These are phyloP conservation scores for Chalciporus chontae DNA, from an alignment of 768 basidiomycete species.

Conservation along the genomic window DNA sequence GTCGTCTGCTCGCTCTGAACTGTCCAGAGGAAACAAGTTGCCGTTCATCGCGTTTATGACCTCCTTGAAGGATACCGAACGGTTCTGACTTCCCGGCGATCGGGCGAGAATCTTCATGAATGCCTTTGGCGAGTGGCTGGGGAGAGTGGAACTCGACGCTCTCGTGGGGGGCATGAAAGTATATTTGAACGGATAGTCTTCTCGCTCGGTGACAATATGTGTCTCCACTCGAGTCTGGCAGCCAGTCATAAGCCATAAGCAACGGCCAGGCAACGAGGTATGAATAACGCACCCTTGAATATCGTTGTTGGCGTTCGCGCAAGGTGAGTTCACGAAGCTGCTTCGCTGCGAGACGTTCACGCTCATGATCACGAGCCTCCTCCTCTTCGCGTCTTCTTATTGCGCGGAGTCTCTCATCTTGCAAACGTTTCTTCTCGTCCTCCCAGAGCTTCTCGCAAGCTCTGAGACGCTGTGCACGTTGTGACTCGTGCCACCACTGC, in stretches of 20 bases:
- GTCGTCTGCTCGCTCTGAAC: slow-evolving; percentile 30
- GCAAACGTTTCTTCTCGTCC: slow-evolving; percentile 41
- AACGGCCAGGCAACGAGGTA: not conserved
- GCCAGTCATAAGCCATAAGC: slow-evolving; percentile 4
- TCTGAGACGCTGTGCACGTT: slow-evolving; percentile 39
- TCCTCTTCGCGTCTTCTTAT: slow-evolving; percentile 34
- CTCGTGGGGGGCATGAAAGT: slow-evolving; percentile 28
- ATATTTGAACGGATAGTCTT: slow-evolving; percentile 32
- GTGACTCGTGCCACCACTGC: slow-evolving; percentile 33
- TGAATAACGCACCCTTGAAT: slow-evolving; percentile 19
- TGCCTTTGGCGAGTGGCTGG: slow-evolving; percentile 16
- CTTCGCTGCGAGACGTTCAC: slow-evolving; percentile 20
- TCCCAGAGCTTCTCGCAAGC: slow-evolving; percentile 49
- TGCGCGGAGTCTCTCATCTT: slow-evolving; percentile 36
- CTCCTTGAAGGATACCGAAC: slow-evolving; percentile 51
- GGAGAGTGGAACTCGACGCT: slow-evolving; percentile 18
- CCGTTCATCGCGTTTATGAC: slow-evolving; percentile 59
- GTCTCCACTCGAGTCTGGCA: slow-evolving; percentile 18
- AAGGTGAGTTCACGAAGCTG: slow-evolving; percentile 6
- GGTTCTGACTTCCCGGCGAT: slow-evolving; percentile 21
- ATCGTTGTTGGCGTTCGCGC: slow-evolving; percentile 10
- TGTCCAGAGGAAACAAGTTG: slow-evolving; percentile 47
- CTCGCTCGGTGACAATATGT: slow-evolving; percentile 7
- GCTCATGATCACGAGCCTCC: slow-evolving; percentile 25
- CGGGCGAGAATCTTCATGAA: slow-evolving; percentile 4